These are phyloP conservation scores for Graphilbum fragrans DNA, from an alignment of 2,329 filamentous ascomycete genomes.

Conservation along the genomic window DNA sequence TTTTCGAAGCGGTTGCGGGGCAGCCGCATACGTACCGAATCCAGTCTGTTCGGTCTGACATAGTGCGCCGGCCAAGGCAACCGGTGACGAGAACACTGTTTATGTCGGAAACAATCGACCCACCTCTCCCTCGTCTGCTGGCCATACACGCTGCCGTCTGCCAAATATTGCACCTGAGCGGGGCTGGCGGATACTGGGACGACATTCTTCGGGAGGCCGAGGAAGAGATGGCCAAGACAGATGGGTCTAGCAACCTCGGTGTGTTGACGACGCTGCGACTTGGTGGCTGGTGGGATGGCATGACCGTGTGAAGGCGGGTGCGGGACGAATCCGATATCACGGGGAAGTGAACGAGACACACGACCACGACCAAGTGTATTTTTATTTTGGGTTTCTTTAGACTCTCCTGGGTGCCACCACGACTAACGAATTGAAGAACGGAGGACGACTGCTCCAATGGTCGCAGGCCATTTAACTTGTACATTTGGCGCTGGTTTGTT, in stretches of 20 bases:
- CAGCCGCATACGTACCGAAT: conserved; percentile 2
- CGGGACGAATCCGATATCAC: too few relatives aligned
- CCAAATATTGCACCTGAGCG: not conserved
- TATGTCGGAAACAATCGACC: not conserved
- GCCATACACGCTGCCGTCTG: not conserved
- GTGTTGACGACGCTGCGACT: not conserved
- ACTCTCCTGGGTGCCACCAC: too few relatives aligned
- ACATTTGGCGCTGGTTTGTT: too few relatives aligned
- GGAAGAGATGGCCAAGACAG: not conserved
- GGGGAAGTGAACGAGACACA: too few relatives aligned
- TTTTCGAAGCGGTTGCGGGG: not conserved
- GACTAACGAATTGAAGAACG: too few relatives aligned
- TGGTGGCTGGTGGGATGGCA: not conserved
- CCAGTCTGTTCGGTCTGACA: not conserved
- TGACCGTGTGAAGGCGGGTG: not conserved
- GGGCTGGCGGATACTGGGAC: not conserved
- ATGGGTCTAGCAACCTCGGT: not conserved
- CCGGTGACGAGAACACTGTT: not conserved
- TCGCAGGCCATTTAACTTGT: too few relatives aligned
- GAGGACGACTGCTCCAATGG: too few relatives aligned
- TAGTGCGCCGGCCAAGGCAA: not conserved
- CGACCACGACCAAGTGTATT: too few relatives aligned
- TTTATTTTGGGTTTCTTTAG: too few relatives aligned
- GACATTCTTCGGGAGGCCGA: not conserved
- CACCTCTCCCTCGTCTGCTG: not conserved